Base-by-base conservation (phyloP, 306 rosid species). In the Sindora glabra region DNA sequence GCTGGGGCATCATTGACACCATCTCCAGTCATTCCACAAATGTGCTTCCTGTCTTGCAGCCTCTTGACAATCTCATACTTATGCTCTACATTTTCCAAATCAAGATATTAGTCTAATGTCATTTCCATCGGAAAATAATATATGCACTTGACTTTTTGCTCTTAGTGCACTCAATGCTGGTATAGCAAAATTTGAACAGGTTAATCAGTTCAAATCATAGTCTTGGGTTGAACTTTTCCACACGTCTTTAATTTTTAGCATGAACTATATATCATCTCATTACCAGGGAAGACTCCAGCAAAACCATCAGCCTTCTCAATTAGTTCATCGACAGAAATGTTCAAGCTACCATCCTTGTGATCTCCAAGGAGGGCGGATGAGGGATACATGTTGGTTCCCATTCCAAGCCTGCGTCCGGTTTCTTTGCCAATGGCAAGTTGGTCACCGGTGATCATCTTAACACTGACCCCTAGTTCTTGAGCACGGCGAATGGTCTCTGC, bases 311-410 rank as follows among this genome's bases (percentile, higher is more conserved):
- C 97, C 83, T 82, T 84, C 78, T 90, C 97, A 59, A 90, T 86
- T 59, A 90, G 94, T 34, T 90, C 97, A 52, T 86, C 95, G 14
- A 90, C 32, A 19, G 97, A 89, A 61, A 89, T 82, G n/a, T n/a
- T n/a, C n/a, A n/a, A 44, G 86, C 36, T n/a, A 89, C 79, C 77
- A 9, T 90, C 97, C 62, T 72, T 84, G 85, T 69, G 51, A 6
- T 80, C 78, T 26, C 95, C 94, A 18, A 90, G 94, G 57, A 90
- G 91, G 10, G 95, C 67, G 5, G 95, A 84, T 10, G 97, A 90
- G 39, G 97, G 97, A 67, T 86, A 90, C 97, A 90, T 90, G 79
- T 90, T 90, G 58, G 95, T 90, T 11, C 97, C 97, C 97, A 90
- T 90, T 56, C 97, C 97, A 24, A 90, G 97, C 58, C 97, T 81